Conservation (phyloP, 805 yeast genomes). For the Yarrowia sp. region DNA sequence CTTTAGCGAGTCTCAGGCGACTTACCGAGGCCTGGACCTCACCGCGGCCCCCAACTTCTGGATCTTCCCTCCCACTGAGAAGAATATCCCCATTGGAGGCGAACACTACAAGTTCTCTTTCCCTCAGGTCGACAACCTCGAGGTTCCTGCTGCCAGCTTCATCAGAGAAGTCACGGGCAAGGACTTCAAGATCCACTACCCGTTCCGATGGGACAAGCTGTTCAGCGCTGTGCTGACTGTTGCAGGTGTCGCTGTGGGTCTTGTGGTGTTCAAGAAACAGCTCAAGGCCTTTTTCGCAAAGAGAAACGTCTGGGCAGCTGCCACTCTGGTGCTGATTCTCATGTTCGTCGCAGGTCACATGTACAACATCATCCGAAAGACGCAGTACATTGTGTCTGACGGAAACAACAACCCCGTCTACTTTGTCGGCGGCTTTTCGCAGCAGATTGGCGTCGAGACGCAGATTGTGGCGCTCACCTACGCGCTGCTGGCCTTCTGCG, state of each 20-base stretch:
- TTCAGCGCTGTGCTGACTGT: constrained; percentile 38
- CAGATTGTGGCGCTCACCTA: constrained; percentile 80
- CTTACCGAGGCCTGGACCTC: constrained; percentile 62
- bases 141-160: constrained; percentile 41
- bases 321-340: constrained; percentile 67
- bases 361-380: constrained; percentile 85
- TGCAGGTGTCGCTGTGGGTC: constrained; percentile 39
- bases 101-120: constrained; percentile 49
- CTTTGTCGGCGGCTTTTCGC: constrained; percentile 70
- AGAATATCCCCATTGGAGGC: constrained; percentile 43
- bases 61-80: constrained; percentile 62
- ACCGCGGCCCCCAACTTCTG: constrained; percentile 81
- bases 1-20: constrained; percentile 61
- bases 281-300: constrained; percentile 56
- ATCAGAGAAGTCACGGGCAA: constrained; percentile 44
- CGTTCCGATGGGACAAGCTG: constrained; percentile 47
- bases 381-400: constrained; percentile 59
- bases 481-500: constrained; percentile 67
- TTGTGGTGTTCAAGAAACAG: constrained; percentile 45
- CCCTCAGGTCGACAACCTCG: constrained; percentile 46
- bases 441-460: constrained; percentile 87
- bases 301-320: constrained; percentile 74
- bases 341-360: constrained; percentile 88
- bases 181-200: constrained; percentile 47
- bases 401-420: constrained; percentile 57